Percentiles rank a stretch among this genome's conserved stretches.
Conservation (phyloP, 2,329 filamentous ascomycete genomes). For the Cladophialophora immunda region DNA sequence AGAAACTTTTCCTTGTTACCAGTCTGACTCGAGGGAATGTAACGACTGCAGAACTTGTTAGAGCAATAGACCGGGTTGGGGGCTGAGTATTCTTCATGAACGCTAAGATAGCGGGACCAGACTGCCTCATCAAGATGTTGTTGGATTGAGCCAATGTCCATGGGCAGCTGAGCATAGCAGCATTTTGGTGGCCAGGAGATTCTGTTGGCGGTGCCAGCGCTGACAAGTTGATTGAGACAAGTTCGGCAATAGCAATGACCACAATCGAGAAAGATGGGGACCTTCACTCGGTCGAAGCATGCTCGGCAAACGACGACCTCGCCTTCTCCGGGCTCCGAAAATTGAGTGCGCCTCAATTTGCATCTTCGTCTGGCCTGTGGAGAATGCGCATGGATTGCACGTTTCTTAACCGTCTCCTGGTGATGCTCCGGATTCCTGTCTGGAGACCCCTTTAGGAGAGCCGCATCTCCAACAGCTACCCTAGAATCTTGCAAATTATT, state of each 20-base stretch:
- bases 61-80: slow-evolving; percentile 27
- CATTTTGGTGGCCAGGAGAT: slow-evolving; percentile 28
- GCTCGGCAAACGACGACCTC: slow-evolving; percentile 4
- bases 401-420: neutral
- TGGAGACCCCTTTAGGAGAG: neutral
- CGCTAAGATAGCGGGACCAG: slow-evolving; percentile 11
- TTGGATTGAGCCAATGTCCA: slow-evolving; percentile 22
- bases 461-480: neutral
- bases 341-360: neutral
- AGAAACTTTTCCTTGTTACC: slow-evolving; percentile 20
- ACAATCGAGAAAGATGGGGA: slow-evolving; percentile 20
- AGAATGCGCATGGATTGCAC: neutral
- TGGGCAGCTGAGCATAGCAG: slow-evolving; percentile 7
- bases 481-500: neutral
- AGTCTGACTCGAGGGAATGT: slow-evolving; percentile 12
- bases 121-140: slow-evolving; percentile 22
- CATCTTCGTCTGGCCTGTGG: neutral
- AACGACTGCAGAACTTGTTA: slow-evolving; percentile 18
- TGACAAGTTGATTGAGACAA: slow-evolving; percentile 28
- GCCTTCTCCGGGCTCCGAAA: neutral
- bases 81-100: slow-evolving; percentile 22
- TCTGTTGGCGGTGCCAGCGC: slow-evolving; percentile 16
- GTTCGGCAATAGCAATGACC: slow-evolving; percentile 24
- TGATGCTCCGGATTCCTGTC: neutral
- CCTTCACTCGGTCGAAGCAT: slow-evolving; percentile 11